phyloP scores from a whole-genome alignment of 345 rosid species.

The Laguncularia racemosa region DNA sequence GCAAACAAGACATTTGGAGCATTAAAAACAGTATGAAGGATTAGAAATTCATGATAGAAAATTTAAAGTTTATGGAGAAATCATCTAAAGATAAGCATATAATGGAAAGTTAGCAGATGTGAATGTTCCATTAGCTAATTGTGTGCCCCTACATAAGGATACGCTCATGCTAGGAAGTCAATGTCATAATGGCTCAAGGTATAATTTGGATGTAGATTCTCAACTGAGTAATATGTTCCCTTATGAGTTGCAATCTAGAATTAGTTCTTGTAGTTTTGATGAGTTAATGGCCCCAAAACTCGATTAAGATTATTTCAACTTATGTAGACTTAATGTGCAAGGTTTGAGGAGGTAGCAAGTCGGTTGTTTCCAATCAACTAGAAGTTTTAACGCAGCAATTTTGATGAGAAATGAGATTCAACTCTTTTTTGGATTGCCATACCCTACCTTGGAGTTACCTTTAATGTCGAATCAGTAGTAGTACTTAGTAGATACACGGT shows the following conservation, averaged over 20 bases:
- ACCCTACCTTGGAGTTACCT: too few species aligned
- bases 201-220: conserved; percentile 15
- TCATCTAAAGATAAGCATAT: too few species aligned
- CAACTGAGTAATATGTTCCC: conserved; percentile 26
- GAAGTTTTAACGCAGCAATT: conserved; percentile 25
- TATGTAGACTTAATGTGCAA: conserved; percentile 21
- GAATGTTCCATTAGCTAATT: conserved; percentile 17
- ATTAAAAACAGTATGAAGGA: too few species aligned
- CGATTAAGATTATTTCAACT: conserved; percentile 16
- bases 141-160: conserved; percentile 16
- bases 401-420: conserved; percentile 32
- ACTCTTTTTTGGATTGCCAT: conserved; percentile 23
- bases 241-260: conserved; percentile 16
- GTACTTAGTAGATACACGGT: conserved; percentile 31
- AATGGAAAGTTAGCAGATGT: too few species aligned
- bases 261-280: conserved; percentile 23
- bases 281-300: conserved; percentile 24
- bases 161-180: conserved; percentile 18
- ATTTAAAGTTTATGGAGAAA: too few species aligned
- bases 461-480: conserved; percentile 31
- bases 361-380: conserved; percentile 29
- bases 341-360: conserved; percentile 32
- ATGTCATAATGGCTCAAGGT: conserved; percentile 18
- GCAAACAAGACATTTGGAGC: too few species aligned
- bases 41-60: too few species aligned